Evolutionary conservation across 202 grass and related monocot species (phyloP), one percentile per base, ranked within the genome.

Genomic region (Tripidium arundinaceum): DNA sequence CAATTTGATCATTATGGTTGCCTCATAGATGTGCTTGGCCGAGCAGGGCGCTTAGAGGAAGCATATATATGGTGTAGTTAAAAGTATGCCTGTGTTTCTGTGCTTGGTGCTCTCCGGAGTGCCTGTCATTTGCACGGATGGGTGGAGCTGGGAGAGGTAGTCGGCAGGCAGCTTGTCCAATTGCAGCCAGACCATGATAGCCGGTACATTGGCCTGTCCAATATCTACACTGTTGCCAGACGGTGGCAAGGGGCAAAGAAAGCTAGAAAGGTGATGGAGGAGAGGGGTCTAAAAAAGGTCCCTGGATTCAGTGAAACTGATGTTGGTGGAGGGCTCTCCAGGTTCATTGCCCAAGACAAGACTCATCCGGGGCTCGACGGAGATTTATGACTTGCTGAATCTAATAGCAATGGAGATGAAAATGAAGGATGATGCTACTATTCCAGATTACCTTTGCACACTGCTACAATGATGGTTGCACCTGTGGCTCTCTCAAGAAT

Each of bases 151-250:
- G n/a, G n/a, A n/a, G n/a, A n/a, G n/a, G n/a, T n/a, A n/a, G n/a
- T n/a, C n/a, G n/a, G n/a, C n/a, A n/a, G n/a, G n/a, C n/a, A n/a
- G n/a, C n/a, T n/a, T n/a, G n/a, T n/a, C n/a, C n/a, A n/a, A n/a
- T n/a, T n/a, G n/a, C n/a, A n/a, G n/a, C n/a, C n/a, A n/a, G n/a
- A n/a, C n/a, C n/a, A n/a, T n/a, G n/a, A n/a, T n/a, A n/a, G n/a
- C n/a, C n/a, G n/a, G n/a, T n/a, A n/a, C n/a, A 82, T 91, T 77
- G 64, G 76, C 37, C 59, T 88, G 58, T 85, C 89, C 28, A 91
- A 91, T 79, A 86, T 91, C 15, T 86, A 86, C 1, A 70, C 75
- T 21, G 79, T 82, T 68, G 79, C 79, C 19, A 83, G 59, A 54
- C 36, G 47, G 69, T 88, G 86, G 83, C 79, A 88, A 41, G n/a